Conservation (phyloP, 345 rosid genomes). For the Rubroshorea leprosula region DNA sequence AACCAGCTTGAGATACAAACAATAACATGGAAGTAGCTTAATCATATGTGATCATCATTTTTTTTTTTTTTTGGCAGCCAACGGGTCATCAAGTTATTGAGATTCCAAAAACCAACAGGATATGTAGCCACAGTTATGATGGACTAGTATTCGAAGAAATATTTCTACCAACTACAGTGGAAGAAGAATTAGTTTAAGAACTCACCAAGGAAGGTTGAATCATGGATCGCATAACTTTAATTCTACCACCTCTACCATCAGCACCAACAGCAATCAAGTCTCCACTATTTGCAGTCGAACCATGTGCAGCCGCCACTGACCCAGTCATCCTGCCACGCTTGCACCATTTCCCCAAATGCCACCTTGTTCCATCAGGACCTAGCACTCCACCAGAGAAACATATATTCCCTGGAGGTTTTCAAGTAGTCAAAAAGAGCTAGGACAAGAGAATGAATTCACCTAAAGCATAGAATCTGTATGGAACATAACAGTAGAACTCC, state of each 20-base stretch:
- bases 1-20: too few species aligned
- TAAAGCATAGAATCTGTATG: too few species aligned
- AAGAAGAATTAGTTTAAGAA: conserved; percentile 3
- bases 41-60: too few species aligned
- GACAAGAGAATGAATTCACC: not conserved
- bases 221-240: conserved; percentile 65
- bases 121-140: too few species aligned
- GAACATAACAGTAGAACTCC: too few species aligned
- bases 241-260: conserved; percentile 89
- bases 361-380: conserved; percentile 65
- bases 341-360: conserved; percentile 84
- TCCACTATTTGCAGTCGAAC: conserved; percentile 33
- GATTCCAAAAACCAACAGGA: too few species aligned
- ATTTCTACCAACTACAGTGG: not conserved
- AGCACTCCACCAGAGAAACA: conserved; percentile 68
- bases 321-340: conserved; percentile 50
- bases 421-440: conserved; percentile 1
- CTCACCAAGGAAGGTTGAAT: conserved; percentile 49
- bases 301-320: conserved; percentile 13
- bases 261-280: conserved; percentile 73
- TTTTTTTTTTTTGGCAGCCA: too few species aligned
- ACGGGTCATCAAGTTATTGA: too few species aligned
- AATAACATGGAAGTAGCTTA: too few species aligned
- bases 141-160: too few species aligned
- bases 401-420: conserved; percentile 40